A percentile compares a stretch with the other conserved stretches of the same genome.
Conservation (phyloP, 106 monocot genomes). For the Dendrobium chrysotoxum region DNA sequence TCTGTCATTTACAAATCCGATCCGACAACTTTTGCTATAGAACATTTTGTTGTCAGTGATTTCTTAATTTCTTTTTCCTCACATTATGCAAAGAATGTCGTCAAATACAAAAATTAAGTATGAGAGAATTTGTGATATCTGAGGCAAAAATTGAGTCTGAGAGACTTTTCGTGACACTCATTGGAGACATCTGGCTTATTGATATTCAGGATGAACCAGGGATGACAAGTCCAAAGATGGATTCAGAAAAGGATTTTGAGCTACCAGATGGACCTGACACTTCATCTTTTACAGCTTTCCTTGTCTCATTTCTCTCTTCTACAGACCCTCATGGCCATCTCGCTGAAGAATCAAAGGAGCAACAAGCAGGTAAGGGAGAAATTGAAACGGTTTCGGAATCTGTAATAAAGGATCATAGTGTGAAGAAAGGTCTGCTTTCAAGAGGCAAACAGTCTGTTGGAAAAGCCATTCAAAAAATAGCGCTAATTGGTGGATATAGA, state of each 20-base stretch:
- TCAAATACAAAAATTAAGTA: neutral
- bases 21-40: neutral
- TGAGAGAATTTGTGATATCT: neutral
- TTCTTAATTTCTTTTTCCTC: neutral
- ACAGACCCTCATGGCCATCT: conserved; percentile 36
- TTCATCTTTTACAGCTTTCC: conserved; percentile 90
- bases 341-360: conserved; percentile 31
- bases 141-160: neutral
- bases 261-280: conserved; percentile 73
- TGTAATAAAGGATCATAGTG: conserved; percentile 32
- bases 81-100: neutral
- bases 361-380: conserved; percentile 19
- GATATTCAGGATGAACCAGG: conserved; percentile 36
- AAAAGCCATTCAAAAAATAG: conserved; percentile 59
- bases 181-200: neutral
- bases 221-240: conserved; percentile 17
- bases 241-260: conserved; percentile 26
- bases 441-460: conserved; percentile 75
- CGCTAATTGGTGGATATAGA: conserved; percentile 50
- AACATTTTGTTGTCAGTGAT: neutral
- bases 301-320: conserved; percentile 68
- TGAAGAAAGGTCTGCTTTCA: conserved; percentile 53
- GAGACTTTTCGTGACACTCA: neutral
- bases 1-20: neutral
- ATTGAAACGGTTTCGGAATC: conserved; percentile 32